A percentile compares a stretch with the other conserved stretches of the same genome.
Conservation (phyloP, 2,329 filamentous ascomycete species). For the Onygena corvina region DNA sequence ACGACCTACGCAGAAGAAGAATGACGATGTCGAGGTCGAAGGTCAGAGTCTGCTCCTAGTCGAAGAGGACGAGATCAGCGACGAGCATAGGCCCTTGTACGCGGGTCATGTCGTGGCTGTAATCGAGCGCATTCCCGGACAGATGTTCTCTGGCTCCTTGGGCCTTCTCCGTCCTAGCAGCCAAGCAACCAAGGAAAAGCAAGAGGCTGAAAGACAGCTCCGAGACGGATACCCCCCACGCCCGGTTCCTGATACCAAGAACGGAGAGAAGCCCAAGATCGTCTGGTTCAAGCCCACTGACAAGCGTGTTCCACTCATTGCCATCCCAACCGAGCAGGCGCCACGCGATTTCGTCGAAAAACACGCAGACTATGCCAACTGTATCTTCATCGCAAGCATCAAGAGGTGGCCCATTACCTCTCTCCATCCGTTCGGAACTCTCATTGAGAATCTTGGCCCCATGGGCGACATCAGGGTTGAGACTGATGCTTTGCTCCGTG, state of each 20-base stretch:
- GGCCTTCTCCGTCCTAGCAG: conserved; percentile 90
- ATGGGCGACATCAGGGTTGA: conserved; percentile 98
- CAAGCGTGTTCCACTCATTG: conserved; percentile 94
- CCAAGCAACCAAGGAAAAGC: conserved; percentile 98
- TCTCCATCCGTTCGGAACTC: conserved; percentile 94
- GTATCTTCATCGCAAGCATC: conserved; percentile 97
- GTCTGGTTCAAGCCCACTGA: conserved; percentile 99
- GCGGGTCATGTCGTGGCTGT: conserved; percentile 95
- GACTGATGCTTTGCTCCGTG: conserved; percentile 87
- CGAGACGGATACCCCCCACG: conserved; percentile 65
- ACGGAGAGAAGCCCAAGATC: conserved; percentile 95
- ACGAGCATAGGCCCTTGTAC: conserved; percentile 94
- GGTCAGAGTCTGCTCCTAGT: conserved; percentile 92
- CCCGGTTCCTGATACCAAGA: conserved; percentile 66
- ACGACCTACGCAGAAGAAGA: conserved; percentile 98
- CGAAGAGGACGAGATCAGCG: conserved; percentile 96
- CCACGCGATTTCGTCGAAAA: conserved; percentile 97
- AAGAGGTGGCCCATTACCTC: conserved; percentile 99
- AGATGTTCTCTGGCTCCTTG: conserved; percentile 97
- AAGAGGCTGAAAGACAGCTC: conserved; percentile 88
- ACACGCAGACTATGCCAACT: conserved; percentile 92
- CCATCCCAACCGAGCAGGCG: conserved; percentile 94
- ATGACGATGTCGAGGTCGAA: conserved; percentile 97
- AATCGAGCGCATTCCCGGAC: conserved; percentile 88
- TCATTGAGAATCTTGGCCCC: conserved; percentile 90